Evolutionary conservation across 2,329 filamentous ascomycete species (phyloP).

Genomic region (Beauveria varroae): DNA sequence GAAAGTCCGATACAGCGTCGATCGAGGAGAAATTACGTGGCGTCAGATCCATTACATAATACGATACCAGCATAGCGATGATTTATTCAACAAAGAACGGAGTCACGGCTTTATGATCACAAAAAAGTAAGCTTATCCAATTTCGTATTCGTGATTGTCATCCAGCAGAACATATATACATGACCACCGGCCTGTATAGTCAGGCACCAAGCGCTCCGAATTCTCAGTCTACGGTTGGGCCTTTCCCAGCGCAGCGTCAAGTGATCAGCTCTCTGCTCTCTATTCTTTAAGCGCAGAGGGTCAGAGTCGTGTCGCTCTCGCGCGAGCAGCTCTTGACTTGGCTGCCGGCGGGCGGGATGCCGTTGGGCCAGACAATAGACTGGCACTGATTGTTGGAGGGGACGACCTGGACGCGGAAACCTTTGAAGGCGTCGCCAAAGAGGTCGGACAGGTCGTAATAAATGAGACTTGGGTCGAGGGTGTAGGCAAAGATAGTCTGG

Average conservation of each 20-base stretch:
- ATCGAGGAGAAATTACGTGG: not conserved
- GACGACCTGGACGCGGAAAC: conserved; percentile 24
- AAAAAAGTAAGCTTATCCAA: not conserved
- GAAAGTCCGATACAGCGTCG: not conserved
- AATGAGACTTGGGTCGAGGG: conserved; percentile 24
- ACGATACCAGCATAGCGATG: conserved; percentile 10
- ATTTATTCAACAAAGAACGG: not conserved
- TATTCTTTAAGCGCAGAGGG: conserved; percentile 24
- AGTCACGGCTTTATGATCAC: not conserved
- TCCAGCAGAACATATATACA: not conserved
- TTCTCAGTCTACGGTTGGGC: no score
- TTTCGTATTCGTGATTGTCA: not conserved
- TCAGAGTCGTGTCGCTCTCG: conserved; percentile 26
- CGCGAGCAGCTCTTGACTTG: conserved; percentile 30
- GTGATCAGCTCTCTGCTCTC: not conserved
- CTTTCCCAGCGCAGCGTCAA: not conserved
- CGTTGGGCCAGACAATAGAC: conserved; percentile 28
- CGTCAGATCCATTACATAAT: not conserved
- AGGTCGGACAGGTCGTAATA: conserved; percentile 34
- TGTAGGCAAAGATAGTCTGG: conserved; percentile 34
- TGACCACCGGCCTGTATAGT: not conserved
- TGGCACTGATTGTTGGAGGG: conserved; percentile 25
- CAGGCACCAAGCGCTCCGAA: not conserved
- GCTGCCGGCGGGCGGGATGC: conserved; percentile 27
- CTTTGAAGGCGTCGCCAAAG: conserved; percentile 31